Evolutionary conservation across 2,329 filamentous ascomycete species (phyloP).

Genomic region (Fusarium nematophilum): DNA sequence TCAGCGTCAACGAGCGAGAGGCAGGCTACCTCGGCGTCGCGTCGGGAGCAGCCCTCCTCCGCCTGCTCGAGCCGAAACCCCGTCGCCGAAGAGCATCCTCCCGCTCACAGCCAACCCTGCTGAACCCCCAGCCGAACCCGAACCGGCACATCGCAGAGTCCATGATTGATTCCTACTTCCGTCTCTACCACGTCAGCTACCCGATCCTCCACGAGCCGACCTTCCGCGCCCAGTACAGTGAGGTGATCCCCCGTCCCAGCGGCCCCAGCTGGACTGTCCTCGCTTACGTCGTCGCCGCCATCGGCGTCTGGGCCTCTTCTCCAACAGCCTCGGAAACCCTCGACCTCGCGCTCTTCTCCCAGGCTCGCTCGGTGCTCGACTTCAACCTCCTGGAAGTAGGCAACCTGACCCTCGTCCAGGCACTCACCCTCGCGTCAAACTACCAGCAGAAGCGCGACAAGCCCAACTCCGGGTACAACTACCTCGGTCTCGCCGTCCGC

Average conservation of each 20-base stretch:
- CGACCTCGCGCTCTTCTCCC: conserved; percentile 45
- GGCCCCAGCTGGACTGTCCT: conserved; percentile 46
- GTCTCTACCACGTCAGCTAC: conserved; percentile 57
- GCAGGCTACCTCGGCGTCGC: conserved; percentile 59
- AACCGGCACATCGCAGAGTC: conserved; percentile 47
- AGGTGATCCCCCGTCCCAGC: conserved; percentile 48
- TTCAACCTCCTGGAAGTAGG: conserved; percentile 58
- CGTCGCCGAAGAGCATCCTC: conserved; percentile 38
- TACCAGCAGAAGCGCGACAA: conserved; percentile 63
- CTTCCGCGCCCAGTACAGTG: conserved; percentile 53
- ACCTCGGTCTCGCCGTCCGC: conserved; percentile 60
- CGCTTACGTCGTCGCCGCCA: conserved; percentile 51
- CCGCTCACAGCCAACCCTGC: conserved; percentile 16
- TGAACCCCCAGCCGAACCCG: conserved; percentile 45
- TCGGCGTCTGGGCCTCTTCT: conserved; percentile 51
- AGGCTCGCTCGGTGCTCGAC: conserved; percentile 50
- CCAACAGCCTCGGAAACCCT: conserved; percentile 33
- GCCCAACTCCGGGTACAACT: conserved; percentile 64
- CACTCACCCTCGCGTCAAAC: conserved; percentile 57
- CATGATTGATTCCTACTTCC: conserved; percentile 53
- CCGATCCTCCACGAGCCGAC: conserved; percentile 60
- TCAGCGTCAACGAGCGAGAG: conserved; percentile 50
- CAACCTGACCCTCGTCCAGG: conserved; percentile 58
- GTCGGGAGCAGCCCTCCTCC: conserved; percentile 57
- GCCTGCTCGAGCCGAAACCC: conserved; percentile 49